Base-by-base conservation (phyloP, 2,329 filamentous ascomycete genomes). In the Ceratocystis diversiconidia region DNA sequence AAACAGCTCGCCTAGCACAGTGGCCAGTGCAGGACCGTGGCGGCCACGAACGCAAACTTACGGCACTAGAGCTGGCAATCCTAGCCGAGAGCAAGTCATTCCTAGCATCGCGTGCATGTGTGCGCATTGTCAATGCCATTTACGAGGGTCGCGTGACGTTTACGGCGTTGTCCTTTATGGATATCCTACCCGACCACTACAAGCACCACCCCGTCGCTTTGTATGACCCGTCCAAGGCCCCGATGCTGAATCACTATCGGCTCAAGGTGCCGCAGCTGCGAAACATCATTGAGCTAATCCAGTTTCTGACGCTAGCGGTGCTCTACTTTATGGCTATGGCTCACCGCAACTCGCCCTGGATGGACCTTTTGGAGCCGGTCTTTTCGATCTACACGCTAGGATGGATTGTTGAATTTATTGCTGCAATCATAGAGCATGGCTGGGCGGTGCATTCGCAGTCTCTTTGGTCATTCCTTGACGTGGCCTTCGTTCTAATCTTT, bases 131-230 rank as follows among this genome's bases (percentile, higher is more conserved):
- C 12, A 83, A 86, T 68, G 85, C 86, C 6, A 85, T 89, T 2
- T 88, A 88, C 69, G 79, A 81, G 19, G 87, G 87, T 1, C 78
- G 84, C 19, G 80, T 90, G 46, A 83, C 87, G 25, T 90, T 89
- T 69, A 89, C 86, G 0, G 86, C 86, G 0, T 82, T 83, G 0
- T 81, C 83, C 0, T 88, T 88, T 69, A 81, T 89, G 70, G 86
- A 89, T 71, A 88, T 90, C 64, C 77, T 90, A 1, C 86, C 87
- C 0, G 87, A 89, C 71, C 84, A 87, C 70, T 89, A 89, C 76
- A 87, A 88, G 72, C 80, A 85, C 70, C 84, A 85, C 62, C 85
- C 85, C 0, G 85, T 89, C 55, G 84, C 84, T 2, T 75, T 89
- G 0, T 89, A 89, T 72, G 83, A 88, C 70, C 86, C 86, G 2